Evolutionary conservation across 805 yeast genomes (phyloP), one percentile per base, ranked within the genome.

Genomic region (Cyberlindnera petersonii): DNA sequence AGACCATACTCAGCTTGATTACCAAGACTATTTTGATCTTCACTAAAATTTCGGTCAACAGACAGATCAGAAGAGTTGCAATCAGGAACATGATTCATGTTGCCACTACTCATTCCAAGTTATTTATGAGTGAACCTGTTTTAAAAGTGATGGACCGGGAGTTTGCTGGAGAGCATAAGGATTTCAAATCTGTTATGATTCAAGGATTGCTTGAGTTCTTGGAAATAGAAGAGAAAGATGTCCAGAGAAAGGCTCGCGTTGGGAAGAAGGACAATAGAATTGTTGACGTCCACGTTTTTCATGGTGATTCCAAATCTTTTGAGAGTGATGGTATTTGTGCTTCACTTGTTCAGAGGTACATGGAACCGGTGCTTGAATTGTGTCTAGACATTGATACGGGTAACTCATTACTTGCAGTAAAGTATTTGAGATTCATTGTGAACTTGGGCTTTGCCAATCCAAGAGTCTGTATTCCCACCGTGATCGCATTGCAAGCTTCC

Each of bases 361-460:
- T 80, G 35, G 56, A 56, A 4, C 53, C 61, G 3, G 68, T 82
- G 5, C 59, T 84, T 18, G 59, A 63, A 3, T 56, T 77, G 14
- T 75, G 86, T 39, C 45, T 77, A 0, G 48, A 55, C 4, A 70
- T 70, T 24, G 72, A 74, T 22, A 65, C 65, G 2, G 70, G 66
- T 4, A 61, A 60, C 32, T 74, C 86, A 1, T 58, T 64, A 21
- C 56, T 69, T 2, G 79, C 86, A 0, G 68, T 80, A 4, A 64
- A 68, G 23, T 76, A 79, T 43, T 52, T 86, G 30, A 75, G 71
- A 39, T 57, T 74, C 30, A 74, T 82, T 18, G 70, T 82, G 9
- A 68, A 68, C 21, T 67, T 77, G 38, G 95, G 95, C 0, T 82
- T 75, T 58, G 82, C 83, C 0, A 85, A 82, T 52, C 96, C 96